Conservation (phyloP, 2,329 filamentous ascomycete genomes). For the Sarocladiaceae sp. region DNA sequence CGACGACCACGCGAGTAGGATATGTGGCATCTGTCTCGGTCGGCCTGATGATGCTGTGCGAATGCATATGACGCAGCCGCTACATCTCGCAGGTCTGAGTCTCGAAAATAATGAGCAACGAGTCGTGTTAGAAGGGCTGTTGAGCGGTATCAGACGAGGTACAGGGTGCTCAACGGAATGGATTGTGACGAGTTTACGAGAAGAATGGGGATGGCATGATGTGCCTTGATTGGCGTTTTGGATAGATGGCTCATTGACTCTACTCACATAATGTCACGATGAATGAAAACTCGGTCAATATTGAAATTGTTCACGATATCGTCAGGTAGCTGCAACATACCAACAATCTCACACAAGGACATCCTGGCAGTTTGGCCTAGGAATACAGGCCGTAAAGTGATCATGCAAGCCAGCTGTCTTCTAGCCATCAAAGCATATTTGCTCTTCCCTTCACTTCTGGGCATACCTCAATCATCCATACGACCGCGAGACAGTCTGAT, state of each 20-base stretch:
- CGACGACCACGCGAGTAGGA: constrained; percentile 5
- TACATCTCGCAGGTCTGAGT: constrained; percentile 6
- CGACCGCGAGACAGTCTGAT: no score
- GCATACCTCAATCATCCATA: no score
- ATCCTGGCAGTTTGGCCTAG: no score
- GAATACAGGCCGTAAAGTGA: no score
- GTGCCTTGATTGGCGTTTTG: neutral
- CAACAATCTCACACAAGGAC: no score
- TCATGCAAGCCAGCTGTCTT: no score
- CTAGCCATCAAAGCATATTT: no score
- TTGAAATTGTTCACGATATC: no score
- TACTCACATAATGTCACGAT: no score
- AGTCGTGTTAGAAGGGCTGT: constrained; percentile 3
- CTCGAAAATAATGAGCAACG: constrained; percentile 1
- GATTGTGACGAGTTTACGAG: constrained; percentile 5
- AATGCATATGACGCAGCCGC: constrained; percentile 6
- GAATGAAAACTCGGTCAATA: no score
- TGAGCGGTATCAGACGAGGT: neutral
- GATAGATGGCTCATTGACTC: neutral
- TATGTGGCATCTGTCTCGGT: constrained; percentile 7
- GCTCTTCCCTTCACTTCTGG: no score
- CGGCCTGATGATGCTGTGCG: neutral
- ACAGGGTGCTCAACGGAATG: constrained; percentile 8
- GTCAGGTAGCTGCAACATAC: no score
- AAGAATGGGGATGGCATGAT: constrained; percentile 9